Conservation (phyloP, 345 rosid species). For the Syzygium oleosum region DNA sequence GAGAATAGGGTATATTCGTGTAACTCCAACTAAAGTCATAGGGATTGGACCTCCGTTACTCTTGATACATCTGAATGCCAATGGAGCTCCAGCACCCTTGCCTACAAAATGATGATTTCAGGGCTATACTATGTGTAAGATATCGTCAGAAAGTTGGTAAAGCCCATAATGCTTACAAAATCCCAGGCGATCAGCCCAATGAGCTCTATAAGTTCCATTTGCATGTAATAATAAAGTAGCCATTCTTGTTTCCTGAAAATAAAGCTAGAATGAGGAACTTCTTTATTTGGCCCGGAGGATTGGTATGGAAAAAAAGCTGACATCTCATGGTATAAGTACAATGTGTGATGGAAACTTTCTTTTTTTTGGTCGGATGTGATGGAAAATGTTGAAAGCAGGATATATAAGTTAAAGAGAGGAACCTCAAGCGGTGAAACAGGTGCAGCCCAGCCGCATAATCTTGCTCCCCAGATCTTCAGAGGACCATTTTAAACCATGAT, state of each 20-base stretch:
- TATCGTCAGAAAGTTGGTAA: slow-evolving; percentile 4
- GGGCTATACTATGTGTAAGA: background rate
- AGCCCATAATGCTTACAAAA: slow-evolving; percentile 52
- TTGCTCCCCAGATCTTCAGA: slow-evolving; percentile 79
- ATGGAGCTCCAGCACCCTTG: slow-evolving; percentile 53
- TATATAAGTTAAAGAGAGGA: slow-evolving; percentile 1
- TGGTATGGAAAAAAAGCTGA: slow-evolving; percentile 1
- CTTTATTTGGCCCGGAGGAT: background rate
- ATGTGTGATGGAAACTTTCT: background rate
- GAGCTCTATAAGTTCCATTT: slow-evolving; percentile 94
- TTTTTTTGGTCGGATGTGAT: background rate
- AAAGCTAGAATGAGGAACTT: slow-evolving; percentile 4
- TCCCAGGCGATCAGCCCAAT: slow-evolving; percentile 89
- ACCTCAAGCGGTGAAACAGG: slow-evolving; percentile 95
- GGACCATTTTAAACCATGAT: slow-evolving; percentile 11
- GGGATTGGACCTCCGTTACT: slow-evolving; percentile 82
- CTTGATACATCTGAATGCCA: slow-evolving; percentile 90
- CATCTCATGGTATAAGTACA: background rate
- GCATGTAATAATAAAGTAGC: slow-evolving; percentile 57
- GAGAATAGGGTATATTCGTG: slow-evolving; percentile 77
- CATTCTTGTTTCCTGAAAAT: slow-evolving; percentile 52
- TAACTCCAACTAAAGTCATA: slow-evolving; percentile 70
- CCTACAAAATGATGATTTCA: slow-evolving; percentile 30
- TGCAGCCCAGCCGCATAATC: slow-evolving; percentile 71
- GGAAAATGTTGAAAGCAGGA: background rate